A percentile compares a stretch with the other conserved stretches of the same genome.
Evolutionary conservation across 805 yeast genomes (phyloP).

Genomic region (Yamadazyma takamatsuzukensis): DNA sequence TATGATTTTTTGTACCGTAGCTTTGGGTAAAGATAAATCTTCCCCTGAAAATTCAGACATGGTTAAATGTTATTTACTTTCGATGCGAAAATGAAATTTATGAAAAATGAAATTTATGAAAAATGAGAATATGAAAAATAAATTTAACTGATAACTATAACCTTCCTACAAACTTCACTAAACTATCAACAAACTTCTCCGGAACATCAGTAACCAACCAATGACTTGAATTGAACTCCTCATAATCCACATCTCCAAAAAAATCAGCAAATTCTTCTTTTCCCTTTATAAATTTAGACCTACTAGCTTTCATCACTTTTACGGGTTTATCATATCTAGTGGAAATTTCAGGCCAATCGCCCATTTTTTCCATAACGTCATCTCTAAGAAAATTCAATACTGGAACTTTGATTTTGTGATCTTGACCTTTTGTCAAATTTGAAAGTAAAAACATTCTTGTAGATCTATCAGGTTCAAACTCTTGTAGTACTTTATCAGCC

Average conservation of each 20-base stretch:
- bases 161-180: conserved; percentile 6
- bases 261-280: conserved; percentile 21
- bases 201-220: conserved; percentile 42
- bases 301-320: conserved; percentile 41
- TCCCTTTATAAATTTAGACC: conserved; percentile 39
- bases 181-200: conserved; percentile 17
- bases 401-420: conserved; percentile 13
- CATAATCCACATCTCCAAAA: conserved; percentile 18
- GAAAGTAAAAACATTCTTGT: conserved; percentile 36
- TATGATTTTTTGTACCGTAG: conserved; percentile 94
- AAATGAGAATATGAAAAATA: too few species aligned
- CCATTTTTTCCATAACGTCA: conserved; percentile 14
- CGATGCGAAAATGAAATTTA: too few species aligned
- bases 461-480: conserved; percentile 20
- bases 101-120: not conserved
- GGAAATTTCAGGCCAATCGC: conserved; percentile 22
- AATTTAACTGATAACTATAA: not conserved
- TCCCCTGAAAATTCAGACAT: conserved; percentile 44
- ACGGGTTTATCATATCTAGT: conserved; percentile 26
- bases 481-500: conserved; percentile 19
- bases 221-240: conserved; percentile 29
- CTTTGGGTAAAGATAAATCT: conserved; percentile 49
- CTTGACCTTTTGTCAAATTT: conserved; percentile 22
- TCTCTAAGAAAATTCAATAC: conserved; percentile 20
- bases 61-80: too few species aligned